phyloP scores from a whole-genome alignment of 1,284 basidiomycete species.

The Mixia osmundae region DNA sequence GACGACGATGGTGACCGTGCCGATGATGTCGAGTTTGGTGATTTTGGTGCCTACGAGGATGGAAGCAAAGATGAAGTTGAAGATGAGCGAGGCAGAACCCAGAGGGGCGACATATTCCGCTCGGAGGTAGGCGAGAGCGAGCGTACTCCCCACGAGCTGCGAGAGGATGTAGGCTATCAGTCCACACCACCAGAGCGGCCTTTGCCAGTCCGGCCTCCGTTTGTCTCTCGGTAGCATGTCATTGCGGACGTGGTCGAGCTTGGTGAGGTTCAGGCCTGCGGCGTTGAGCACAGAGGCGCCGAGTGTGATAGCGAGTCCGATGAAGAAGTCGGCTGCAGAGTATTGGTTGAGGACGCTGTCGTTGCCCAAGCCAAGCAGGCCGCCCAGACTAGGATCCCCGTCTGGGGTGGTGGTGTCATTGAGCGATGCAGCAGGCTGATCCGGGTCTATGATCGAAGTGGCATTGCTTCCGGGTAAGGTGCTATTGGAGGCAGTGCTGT shows the following conservation, averaged over 20 bases:
- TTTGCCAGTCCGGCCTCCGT: conserved; percentile 41
- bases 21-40: conserved; percentile 52
- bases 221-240: conserved; percentile 6
- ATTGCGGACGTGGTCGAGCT: conserved; percentile 36
- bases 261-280: conserved; percentile 54
- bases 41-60: conserved; percentile 36
- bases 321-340: conserved; percentile 13
- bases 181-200: conserved; percentile 38
- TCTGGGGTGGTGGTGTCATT: too few relatives aligned
- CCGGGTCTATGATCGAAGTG: too few relatives aligned
- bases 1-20: conserved; percentile 50
- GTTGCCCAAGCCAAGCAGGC: too few relatives aligned
- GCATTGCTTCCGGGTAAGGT: too few relatives aligned
- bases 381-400: too few relatives aligned
- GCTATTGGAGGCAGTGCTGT: too few relatives aligned
- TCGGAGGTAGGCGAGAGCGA: conserved; percentile 64
- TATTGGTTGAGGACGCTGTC: too few relatives aligned
- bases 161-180: conserved; percentile 32
- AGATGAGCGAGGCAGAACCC: conserved; percentile 49
- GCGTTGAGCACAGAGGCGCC: conserved; percentile 49
- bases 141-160: conserved; percentile 59
- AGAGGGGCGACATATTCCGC: conserved; percentile 25
- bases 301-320: conserved; percentile 43
- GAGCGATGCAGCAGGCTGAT: too few relatives aligned
- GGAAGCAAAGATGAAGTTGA: conserved; percentile 67